Evolutionary conservation across 495 filamentous ascomycete genomes (phyloP).

Genomic region (Aspergillus sclerotiicarbonarius): DNA sequence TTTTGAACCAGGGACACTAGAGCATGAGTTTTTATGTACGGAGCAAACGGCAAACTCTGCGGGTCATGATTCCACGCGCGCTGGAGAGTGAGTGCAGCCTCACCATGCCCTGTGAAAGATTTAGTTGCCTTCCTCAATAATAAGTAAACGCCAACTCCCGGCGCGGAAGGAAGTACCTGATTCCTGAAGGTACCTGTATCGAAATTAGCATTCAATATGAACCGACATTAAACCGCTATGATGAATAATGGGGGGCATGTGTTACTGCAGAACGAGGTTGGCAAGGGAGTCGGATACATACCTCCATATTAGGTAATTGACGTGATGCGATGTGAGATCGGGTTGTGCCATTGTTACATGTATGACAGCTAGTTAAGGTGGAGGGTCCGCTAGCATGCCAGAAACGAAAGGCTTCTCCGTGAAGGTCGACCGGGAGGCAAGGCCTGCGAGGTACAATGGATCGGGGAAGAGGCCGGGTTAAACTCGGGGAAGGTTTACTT

Average conservation of each 20-base stretch:
- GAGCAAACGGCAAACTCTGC: conserved; percentile 72
- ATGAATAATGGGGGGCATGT: conserved; percentile 3
- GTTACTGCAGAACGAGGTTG: background rate
- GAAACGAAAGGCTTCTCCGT: conserved; percentile 22
- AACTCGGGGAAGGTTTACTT: background rate
- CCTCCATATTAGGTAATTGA: conserved; percentile 99
- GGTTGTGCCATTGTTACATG: conserved; percentile 51
- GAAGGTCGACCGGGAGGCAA: conserved; percentile 9
- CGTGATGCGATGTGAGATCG: conserved; percentile 80
- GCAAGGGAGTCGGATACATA: conserved; percentile 48
- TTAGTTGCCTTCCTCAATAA: conserved; percentile 22
- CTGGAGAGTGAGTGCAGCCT: conserved; percentile 76
- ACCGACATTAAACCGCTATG: background rate
- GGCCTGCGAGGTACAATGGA: conserved; percentile 15
- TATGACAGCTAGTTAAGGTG: conserved; percentile 36
- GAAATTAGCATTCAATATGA: conserved; percentile 25
- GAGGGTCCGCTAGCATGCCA: conserved; percentile 39
- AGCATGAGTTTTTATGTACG: conserved; percentile 70
- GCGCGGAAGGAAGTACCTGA: conserved; percentile 58
- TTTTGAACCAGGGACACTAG: conserved; percentile 74
- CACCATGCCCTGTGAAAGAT: conserved; percentile 49
- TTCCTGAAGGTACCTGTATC: conserved; percentile 78
- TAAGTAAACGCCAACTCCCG: conserved; percentile 6
- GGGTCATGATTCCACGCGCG: conserved; percentile 77
- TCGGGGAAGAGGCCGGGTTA: conserved; percentile 10